These are phyloP conservation scores for Laguncularia racemosa DNA, from an alignment of 345 rosid genomes.

Conservation along the genomic window DNA sequence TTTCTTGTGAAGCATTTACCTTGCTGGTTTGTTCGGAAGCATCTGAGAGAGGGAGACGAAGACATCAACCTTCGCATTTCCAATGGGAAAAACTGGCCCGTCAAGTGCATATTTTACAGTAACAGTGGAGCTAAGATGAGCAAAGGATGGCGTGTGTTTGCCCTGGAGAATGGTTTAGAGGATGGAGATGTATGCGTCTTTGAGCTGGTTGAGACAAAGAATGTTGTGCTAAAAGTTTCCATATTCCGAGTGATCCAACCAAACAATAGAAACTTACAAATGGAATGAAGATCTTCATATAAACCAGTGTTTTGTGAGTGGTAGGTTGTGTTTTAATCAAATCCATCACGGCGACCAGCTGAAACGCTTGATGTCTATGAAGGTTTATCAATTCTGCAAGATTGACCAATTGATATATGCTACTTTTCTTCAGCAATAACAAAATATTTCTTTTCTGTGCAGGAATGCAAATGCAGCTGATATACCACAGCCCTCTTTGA, in stretches of 20 bases:
- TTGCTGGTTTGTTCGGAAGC: conserved; percentile 4
- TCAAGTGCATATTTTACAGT: background rate
- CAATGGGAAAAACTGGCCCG: conserved; percentile 11
- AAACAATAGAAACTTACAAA: too few relatives aligned
- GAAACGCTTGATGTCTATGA: too few relatives aligned
- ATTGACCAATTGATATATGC: too few relatives aligned
- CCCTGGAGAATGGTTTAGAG: conserved; percentile 7
- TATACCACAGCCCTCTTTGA: too few relatives aligned
- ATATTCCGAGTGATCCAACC: background rate
- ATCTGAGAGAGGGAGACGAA: background rate
- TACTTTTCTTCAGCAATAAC: too few relatives aligned
- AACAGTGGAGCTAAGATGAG: background rate
- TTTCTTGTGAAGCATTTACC: conserved; percentile 3
- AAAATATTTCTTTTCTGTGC: too few relatives aligned
- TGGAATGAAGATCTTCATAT: too few relatives aligned
- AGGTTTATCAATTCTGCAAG: too few relatives aligned
- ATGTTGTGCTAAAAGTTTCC: conserved; percentile 8
- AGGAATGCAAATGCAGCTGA: too few relatives aligned
- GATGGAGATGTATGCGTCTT: conserved; percentile 17
- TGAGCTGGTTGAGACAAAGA: conserved; percentile 6
- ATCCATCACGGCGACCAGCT: too few relatives aligned
- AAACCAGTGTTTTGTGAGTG: too few relatives aligned
- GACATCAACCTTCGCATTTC: conserved; percentile 14
- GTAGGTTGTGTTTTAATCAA: too few relatives aligned
- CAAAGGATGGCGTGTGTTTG: conserved; percentile 14